Base-by-base conservation (phyloP, 148 eudicot species). In the Silene latifolia region DNA sequence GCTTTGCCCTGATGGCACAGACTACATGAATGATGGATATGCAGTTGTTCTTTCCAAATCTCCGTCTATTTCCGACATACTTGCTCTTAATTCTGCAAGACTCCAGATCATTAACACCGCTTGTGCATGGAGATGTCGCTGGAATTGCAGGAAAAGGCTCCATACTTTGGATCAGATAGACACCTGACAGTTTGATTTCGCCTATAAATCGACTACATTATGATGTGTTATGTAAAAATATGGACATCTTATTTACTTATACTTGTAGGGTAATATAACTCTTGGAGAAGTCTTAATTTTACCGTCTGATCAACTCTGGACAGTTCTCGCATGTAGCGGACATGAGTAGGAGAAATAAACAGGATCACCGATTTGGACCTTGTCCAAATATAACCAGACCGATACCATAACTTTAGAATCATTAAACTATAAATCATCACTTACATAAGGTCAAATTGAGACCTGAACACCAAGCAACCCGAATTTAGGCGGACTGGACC, bases 1-100 rank as follows among this genome's bases (percentile, higher is more conserved):
- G 81, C 79, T 93, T 14, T 89, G 87, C 69, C 96, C 98, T 23
- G 89, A 88, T 21, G 90, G 87, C 29, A 86, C 90, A 13, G 96
- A 88, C 20, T 83, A 86, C 78, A 90, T 93, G 93, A 85, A 89
- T 24, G 96, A 90, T 29, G 96, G 98, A 23, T 87, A 89, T 74
- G 91, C 93, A 29, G 71, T 93, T 68, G 85, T 87, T 54, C 89
- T 93, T 42, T 81, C 89, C 3, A 83, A 88, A 76, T 74, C 84
- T 29, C 87, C 86, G 44, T 82, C 90, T 0, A 80, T 82, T 19
- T 72, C 93, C n/a, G 70, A 82, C 44, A 85, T 93, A 17, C 78
- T 93, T 44, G 84, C 96, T 62, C 87, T 80, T 58, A 88, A 82
- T 12, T 93, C 93, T 7, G 82, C 77, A 39, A 86, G 90, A 85